Evolutionary conservation across 2,329 filamentous ascomycete genomes (phyloP).

Genomic region (Pyrenophora seminiperda): DNA sequence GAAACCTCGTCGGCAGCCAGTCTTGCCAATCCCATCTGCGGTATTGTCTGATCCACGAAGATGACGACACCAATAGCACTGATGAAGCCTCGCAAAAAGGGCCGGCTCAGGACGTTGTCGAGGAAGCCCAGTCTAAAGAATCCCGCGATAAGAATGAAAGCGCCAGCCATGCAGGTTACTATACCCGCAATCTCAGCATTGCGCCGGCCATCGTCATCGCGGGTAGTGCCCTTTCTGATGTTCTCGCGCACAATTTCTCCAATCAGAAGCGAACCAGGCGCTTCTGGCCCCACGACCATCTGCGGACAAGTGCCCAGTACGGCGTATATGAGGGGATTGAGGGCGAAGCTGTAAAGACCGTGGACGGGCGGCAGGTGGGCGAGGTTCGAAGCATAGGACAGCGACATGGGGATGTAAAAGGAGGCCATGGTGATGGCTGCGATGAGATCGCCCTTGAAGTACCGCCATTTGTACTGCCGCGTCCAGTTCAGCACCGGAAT

Average conservation of each 20-base stretch:
- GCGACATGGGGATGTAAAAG: conserved; percentile 96
- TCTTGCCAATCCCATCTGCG: conserved; percentile 78
- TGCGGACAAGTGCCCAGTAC: conserved; percentile 88
- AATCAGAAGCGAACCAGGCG: conserved; percentile 86
- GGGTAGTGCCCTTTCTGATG: conserved; percentile 69
- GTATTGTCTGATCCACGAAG: conserved; percentile 90
- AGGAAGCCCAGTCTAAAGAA: conserved; percentile 86
- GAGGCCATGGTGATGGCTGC: conserved; percentile 96
- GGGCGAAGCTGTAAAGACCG: conserved; percentile 90
- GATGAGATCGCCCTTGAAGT: conserved; percentile 82
- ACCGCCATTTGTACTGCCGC: conserved; percentile 79
- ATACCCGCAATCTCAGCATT: conserved; percentile 87
- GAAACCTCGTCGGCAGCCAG: conserved; percentile 71
- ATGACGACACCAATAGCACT: conserved; percentile 97
- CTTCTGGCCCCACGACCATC: conserved; percentile 94
- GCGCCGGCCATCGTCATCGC: conserved; percentile 68
- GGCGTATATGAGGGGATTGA: conserved; percentile 90
- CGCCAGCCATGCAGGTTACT: conserved; percentile 83
- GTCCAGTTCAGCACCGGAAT: conserved; percentile 92
- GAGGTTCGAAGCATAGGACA: conserved; percentile 90
- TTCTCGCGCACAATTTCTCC: conserved; percentile 82
- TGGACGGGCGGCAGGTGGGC: conserved; percentile 92
- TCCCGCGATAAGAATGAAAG: conserved; percentile 86
- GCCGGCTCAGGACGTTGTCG: conserved; percentile 90
- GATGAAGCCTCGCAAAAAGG: conserved; percentile 93